Conservation (phyloP, 2,329 filamentous ascomycete genomes). For the Rutstroemia sp. region DNA sequence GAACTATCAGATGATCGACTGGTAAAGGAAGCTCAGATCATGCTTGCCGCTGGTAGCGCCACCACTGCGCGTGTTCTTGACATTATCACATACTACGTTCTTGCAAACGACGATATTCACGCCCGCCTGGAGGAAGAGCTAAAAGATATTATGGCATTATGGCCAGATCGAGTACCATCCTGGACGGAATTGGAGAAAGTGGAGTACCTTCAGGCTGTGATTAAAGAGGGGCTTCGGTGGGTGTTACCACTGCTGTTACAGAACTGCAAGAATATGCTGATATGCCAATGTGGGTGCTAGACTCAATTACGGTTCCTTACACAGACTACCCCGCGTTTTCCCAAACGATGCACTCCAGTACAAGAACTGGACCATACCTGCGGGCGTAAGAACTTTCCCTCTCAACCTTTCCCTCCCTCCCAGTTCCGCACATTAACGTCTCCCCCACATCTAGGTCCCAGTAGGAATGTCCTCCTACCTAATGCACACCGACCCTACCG, state of each 20-base stretch:
- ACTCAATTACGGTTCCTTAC: background rate
- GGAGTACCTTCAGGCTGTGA: background rate
- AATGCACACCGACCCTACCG: background rate
- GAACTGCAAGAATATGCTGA: background rate
- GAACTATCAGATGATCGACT: constrained; percentile 31
- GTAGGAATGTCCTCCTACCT: constrained; percentile 7
- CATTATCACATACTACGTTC: background rate
- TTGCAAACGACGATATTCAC: background rate
- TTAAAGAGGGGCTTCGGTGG: background rate
- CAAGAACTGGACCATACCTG: constrained; percentile 5
- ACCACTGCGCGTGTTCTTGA: constrained; percentile 24
- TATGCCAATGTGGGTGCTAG: background rate
- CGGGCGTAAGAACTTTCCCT: background rate
- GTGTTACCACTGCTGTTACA: background rate
- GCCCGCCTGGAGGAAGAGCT: background rate
- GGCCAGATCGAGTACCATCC: background rate
- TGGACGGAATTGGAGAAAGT: background rate
- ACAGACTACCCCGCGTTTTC: constrained; percentile 1
- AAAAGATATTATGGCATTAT: background rate
- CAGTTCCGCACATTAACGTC: no score
- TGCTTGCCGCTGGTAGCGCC: constrained; percentile 30
- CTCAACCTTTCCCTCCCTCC: no score
- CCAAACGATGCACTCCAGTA: constrained; percentile 4
- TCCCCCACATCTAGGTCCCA: background rate
- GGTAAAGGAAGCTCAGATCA: constrained; percentile 27